Base-by-base conservation (phyloP, 1,139 yeast species). In the Protomyces inouyei region DNA sequence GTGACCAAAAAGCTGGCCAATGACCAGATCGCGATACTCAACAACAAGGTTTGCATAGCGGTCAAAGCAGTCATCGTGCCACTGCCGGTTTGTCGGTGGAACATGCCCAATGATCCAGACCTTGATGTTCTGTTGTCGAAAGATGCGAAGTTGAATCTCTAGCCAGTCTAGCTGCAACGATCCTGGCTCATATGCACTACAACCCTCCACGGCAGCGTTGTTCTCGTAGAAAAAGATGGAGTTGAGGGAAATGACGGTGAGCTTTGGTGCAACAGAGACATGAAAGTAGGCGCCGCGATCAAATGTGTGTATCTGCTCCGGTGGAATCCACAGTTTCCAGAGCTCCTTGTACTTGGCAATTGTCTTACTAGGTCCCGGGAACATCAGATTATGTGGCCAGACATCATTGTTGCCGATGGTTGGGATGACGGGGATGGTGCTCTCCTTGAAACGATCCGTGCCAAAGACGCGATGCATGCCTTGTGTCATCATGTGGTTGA, bases 91-190 rank as follows among this genome's bases (percentile, higher is more conserved):
- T 63, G 85, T 84, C 3, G 96, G 95, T 2, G 96, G 96, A 14
- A 89, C 96, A 76, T 89, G 96, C 1, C 96, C 96, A 56, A 85
- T 78, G 37, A 89, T 75, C 96, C 96, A 89, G 9, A 87, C 95
- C 74, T 88, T 88, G 85, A 89, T 85, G 25, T 83, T 81, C 69
- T 95, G 78, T n/a, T 80, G 77, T 71, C 96, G 80, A 76, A 88
- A 76, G 72, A 88, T 95, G 71, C 85, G 82, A 68, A 89, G 78
- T 1, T 86, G 86, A 59, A 82, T 80, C 2, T 95, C 93, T 14
- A 89, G 76, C 96, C 96, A 89, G 67, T 85, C 80, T 69, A 88
- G 82, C 65, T 87, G 77, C 71, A 84, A 82, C 73, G 86, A 87
- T 0, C 96, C 96, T 0, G 96, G 95, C 70, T 89, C 87, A 68